A percentile compares a stretch with the other conserved stretches of the same genome.
Conservation (phyloP, 2,329 filamentous ascomycete genomes). For the Aspergillus phoenicis region DNA sequence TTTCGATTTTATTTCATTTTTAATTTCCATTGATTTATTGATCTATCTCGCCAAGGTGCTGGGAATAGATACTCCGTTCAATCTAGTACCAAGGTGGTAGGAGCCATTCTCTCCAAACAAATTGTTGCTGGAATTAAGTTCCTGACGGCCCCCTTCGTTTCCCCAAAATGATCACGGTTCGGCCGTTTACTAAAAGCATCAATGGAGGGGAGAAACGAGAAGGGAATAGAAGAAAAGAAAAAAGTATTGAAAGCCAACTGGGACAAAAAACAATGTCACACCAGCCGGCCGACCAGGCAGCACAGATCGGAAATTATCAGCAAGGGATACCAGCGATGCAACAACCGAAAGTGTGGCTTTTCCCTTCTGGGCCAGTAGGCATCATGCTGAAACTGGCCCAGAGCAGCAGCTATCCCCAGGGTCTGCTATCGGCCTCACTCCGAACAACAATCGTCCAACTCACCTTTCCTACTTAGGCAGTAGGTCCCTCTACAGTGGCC, state of each 20-base stretch:
- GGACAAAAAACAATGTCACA: neutral
- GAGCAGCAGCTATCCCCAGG: neutral
- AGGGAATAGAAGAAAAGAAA: no score
- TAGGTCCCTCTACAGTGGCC: neutral
- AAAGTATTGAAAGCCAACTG: neutral
- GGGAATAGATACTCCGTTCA: neutral
- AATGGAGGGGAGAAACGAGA: neutral
- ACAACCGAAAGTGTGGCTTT: neutral
- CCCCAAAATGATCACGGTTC: no score
- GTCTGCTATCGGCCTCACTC: neutral
- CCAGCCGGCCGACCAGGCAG: neutral
- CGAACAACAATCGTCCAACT: neutral
- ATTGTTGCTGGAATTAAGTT: neutral
- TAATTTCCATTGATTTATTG: no score
- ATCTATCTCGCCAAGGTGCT: neutral
- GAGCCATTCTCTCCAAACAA: neutral
- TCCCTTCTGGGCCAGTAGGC: neutral
- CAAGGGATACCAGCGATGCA: conserved; percentile 10
- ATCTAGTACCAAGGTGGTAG: neutral
- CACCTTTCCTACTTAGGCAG: conserved; percentile 5
- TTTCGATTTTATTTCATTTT: no score
- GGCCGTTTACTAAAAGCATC: neutral
- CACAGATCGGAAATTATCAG: conserved; percentile 9
- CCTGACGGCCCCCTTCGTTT: neutral
- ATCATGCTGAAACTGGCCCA: conserved; percentile 3